Percentiles rank a stretch among this genome's conserved stretches.
These are phyloP conservation scores for Sporisorium iseilematis-ciliati DNA, from an alignment of 1,284 basidiomycete genomes.

Conservation along the genomic window DNA sequence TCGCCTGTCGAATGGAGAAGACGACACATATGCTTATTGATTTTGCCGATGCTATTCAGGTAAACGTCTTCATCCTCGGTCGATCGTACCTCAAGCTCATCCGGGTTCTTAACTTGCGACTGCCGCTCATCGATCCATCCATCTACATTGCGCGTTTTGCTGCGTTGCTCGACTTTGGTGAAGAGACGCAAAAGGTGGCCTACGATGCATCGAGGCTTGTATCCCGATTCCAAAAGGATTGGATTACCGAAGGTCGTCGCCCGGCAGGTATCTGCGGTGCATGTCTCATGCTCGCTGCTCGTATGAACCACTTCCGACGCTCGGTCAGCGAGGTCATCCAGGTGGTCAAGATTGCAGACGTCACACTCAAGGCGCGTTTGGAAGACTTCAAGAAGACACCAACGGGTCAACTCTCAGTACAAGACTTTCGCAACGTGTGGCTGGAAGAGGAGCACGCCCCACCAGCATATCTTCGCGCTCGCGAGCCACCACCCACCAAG, in stretches of 20 bases:
- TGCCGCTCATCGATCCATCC: conserved; percentile 93
- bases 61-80: conserved; percentile 97
- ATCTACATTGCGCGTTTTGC: conserved; percentile 98
- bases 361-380: conserved; percentile 91
- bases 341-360: conserved; percentile 97
- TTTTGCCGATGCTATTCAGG: conserved; percentile 76
- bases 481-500: conserved; percentile 76
- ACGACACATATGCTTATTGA: conserved; percentile 97
- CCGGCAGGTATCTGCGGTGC: conserved; percentile 98
- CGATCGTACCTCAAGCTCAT: conserved; percentile 95
- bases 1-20: conserved; percentile 91
- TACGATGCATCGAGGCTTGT: conserved; percentile 94
- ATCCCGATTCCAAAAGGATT: conserved; percentile 93
- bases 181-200: conserved; percentile 90
- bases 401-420: conserved; percentile 85
- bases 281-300: conserved; percentile 90
- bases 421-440: conserved; percentile 92
- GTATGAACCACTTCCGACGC: conserved; percentile 97
- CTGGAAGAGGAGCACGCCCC: conserved; percentile 90
- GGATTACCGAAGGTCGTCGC: conserved; percentile 94
- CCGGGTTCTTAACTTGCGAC: conserved; percentile 83
- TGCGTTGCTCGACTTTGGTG: conserved; percentile 94
- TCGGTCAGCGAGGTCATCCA: conserved; percentile 91
- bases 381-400: conserved; percentile 94
- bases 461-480: conserved; percentile 79